These are phyloP conservation scores for Begonia fuchsioides DNA, from an alignment of 306 rosid genomes.

Conservation along the genomic window DNA sequence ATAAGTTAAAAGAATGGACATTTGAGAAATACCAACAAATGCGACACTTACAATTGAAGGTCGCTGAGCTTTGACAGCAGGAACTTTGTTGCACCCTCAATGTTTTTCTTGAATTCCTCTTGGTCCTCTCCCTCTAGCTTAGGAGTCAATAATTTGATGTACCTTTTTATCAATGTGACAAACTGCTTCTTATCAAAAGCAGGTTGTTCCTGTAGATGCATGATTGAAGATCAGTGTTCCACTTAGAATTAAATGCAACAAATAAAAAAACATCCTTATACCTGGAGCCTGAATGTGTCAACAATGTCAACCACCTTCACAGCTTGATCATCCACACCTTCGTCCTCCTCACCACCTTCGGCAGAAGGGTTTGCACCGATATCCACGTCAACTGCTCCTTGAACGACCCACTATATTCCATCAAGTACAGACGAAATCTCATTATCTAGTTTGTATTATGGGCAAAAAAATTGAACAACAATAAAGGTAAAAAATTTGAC, in stretches of 20 bases:
- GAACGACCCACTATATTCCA: slow-evolving; percentile 38
- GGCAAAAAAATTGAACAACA: background rate
- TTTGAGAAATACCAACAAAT: no score
- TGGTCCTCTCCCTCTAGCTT: slow-evolving; percentile 32
- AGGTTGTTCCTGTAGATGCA: slow-evolving; percentile 46
- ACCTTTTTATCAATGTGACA: slow-evolving; percentile 33
- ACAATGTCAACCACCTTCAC: slow-evolving; percentile 38
- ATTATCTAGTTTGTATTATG: background rate
- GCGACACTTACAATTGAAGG: slow-evolving; percentile 44
- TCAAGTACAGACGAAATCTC: background rate
- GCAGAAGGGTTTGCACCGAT: slow-evolving; percentile 71
- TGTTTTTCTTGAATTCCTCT: slow-evolving; percentile 32
- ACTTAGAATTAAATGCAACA: background rate
- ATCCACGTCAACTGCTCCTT: slow-evolving; percentile 40
- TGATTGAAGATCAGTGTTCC: background rate
- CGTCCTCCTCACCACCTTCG: slow-evolving; percentile 38
- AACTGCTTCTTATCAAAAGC: slow-evolving; percentile 58
- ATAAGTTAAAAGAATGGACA: no score
- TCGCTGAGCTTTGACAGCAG: slow-evolving; percentile 39
- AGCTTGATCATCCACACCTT: slow-evolving; percentile 47
- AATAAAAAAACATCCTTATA: background rate
- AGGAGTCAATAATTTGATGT: slow-evolving; percentile 40
- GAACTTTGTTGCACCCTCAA: slow-evolving; percentile 40
- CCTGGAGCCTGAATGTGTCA: slow-evolving; percentile 46
- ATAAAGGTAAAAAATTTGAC: no score